Base-by-base conservation (phyloP, 108 stramenopile species). In the Schizochytrium sp. region DNA sequence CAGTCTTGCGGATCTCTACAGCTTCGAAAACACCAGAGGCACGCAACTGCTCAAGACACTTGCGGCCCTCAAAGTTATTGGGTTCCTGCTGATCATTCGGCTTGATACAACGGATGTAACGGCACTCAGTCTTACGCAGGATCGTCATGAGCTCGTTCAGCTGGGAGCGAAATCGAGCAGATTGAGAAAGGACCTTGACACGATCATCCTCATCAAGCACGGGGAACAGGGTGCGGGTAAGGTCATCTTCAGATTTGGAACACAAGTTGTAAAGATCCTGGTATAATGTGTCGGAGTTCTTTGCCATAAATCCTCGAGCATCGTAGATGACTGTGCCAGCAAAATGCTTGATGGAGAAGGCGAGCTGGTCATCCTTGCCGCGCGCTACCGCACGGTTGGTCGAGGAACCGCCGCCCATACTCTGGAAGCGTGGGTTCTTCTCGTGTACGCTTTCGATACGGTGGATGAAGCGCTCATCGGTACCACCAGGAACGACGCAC, bases 211-310 rank as follows among this genome's bases (percentile, higher is more conserved):
- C 76, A 3, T 83, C 76, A 10, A 83, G 76, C 7, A 40, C 45
- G 38, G 76, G 76, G 76, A 83, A 83, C 8, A 83, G 47, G 28
- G 38, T 28, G 8, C n/a, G 76, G 45, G 76, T 83, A 5, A 83
- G 15, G 56, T 90, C 73, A 92, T 83, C 76, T 5, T 83, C 76
- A 10, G 76, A 83, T 17, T 7, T 38, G 12, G 76, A 49, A 2
- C 76, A 83, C 38, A 98, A 89, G 60, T 96, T 96, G 12, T 94
- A 95, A 3, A 95, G 92, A 72, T 96, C 95, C 53, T 96, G 96
- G 40, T 96, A 95, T n/a, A 97, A 91, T 72, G 96, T 95, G 90
- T 98, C 97, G 72, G 94, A 95, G 93, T 98, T 98, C 89, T 97
- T 98, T 87, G 96, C 96, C 89, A 97, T 88, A 91, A 97, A 98